phyloP scores from a whole-genome alignment of 768 basidiomycete genomes.

The Baorangia bicolor region DNA sequence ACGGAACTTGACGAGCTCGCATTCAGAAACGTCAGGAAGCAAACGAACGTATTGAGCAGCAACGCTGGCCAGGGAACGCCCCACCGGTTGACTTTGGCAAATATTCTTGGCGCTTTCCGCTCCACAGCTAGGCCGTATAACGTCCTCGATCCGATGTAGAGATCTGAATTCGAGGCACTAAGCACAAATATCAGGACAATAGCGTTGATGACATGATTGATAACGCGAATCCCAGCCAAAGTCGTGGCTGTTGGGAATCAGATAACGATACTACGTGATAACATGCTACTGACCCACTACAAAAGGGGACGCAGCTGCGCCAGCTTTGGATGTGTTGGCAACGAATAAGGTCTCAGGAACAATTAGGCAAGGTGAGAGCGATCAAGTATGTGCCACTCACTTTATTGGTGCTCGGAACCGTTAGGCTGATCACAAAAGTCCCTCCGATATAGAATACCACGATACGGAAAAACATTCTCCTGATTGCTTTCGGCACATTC shows the following conservation, averaged over 20 bases:
- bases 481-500: conserved; percentile 41
- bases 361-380: conserved; percentile 1
- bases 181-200: conserved; percentile 49
- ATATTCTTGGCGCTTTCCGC: conserved; percentile 45
- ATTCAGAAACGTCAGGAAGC: conserved; percentile 58
- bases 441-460: conserved; percentile 32
- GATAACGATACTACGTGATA: conserved; percentile 14
- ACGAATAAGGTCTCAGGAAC: conserved; percentile 28
- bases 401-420: conserved; percentile 40
- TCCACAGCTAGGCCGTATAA: conserved; percentile 48
- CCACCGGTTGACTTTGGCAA: conserved; percentile 35
- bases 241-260: conserved; percentile 32
- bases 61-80: conserved; percentile 40
- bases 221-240: conserved; percentile 45
- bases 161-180: conserved; percentile 52
- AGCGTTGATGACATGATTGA: conserved; percentile 41
- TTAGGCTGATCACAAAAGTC: conserved; percentile 40
- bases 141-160: conserved; percentile 51
- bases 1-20: conserved; percentile 49
- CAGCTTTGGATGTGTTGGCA: conserved; percentile 27
- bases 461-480: conserved; percentile 40
- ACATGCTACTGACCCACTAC: conserved; percentile 40
- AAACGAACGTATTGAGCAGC: conserved; percentile 53
- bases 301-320: conserved; percentile 36
- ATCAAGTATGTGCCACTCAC: conserved; percentile 25